Evolutionary conservation across 2,329 filamentous ascomycete genomes (phyloP), one percentile per base, ranked within the genome.

Genomic region (Tolypocladium pustulatum): DNA sequence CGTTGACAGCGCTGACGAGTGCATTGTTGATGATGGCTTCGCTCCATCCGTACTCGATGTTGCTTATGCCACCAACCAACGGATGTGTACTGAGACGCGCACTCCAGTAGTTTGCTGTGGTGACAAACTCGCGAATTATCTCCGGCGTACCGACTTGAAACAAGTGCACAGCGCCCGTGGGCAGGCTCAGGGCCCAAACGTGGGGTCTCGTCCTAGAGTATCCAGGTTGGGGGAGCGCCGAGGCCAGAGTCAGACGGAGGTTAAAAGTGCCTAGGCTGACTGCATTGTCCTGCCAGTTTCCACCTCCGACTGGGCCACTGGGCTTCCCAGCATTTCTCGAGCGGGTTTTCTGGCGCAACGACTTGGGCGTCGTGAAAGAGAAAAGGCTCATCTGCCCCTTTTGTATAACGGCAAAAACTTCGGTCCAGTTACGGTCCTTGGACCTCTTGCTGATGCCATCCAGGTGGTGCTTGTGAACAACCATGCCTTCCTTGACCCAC

Each of bases 271-370:
- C 92, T 12, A 97, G 79, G 63, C 87, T 90, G 63, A 96, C 91
- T 6, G 94, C 94, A 69, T 96, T 97, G 65, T 97, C 92, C 72
- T 93, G 93, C 94, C 94, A 99, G 72, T 99, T 97, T 30, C 94
- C 94, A 61, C 94, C 94, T 64, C 94, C 94, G 2, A 97, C 94
- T 8, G 89, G 85, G 12, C 81, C 81, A 59, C 78, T 78, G 57
- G 78, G 73, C 61, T 77, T 78, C 60, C 78, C 74, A 27, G 77
- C 76, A 41, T 75, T 73, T 56, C 81, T 78, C 10, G 72, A 77
- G 62, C 83, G 85, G 62, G 75, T 79, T 71, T 90, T 91, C 65
- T 85, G 81, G 38, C 86, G 81, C 65, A 86, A 77, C 1, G 89
- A 90, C 71, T 94, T 94, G 62, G 85, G 86, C n/a, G 85, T 81